phyloP scores from a whole-genome alignment of 2,329 filamentous ascomycete genomes.

The Aureobasidium leucospermi region DNA sequence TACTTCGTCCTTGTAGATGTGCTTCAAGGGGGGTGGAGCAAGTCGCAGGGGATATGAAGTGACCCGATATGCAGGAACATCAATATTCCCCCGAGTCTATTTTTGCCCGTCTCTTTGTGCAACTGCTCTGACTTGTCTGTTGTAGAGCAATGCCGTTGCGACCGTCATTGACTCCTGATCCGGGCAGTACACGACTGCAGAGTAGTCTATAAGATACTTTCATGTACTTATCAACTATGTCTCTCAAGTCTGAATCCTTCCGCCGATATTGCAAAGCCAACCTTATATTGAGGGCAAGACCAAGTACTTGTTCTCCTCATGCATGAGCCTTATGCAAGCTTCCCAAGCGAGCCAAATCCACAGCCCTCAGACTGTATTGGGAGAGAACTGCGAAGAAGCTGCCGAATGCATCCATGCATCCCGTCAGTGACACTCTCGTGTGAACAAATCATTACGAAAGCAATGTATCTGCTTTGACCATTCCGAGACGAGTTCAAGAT shows the following conservation, averaged over 20 bases:
- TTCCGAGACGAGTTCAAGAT: background rate
- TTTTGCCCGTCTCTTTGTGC: background rate
- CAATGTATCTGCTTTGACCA: background rate
- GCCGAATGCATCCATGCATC: background rate
- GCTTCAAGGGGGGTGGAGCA: background rate
- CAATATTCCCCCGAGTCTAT: background rate
- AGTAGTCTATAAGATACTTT: background rate
- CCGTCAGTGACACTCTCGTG: background rate
- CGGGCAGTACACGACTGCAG: background rate
- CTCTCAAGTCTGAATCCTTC: background rate
- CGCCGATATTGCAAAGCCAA: background rate
- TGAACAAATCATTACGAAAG: background rate
- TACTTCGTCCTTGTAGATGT: background rate
- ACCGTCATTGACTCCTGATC: background rate
- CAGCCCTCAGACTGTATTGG: background rate
- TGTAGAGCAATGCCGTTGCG: background rate
- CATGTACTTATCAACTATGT: background rate
- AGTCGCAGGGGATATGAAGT: background rate
- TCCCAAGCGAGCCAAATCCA: background rate
- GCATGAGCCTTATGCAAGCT: background rate
- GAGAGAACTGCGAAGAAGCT: background rate
- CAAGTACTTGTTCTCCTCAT: background rate
- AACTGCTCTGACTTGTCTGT: background rate
- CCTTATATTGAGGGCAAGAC: background rate
- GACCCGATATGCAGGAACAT: slow-evolving; percentile 3